A percentile compares a stretch with the other conserved stretches of the same genome.
Evolutionary conservation across 306 rosid species (phyloP).

Genomic region (Alnus rubra): DNA sequence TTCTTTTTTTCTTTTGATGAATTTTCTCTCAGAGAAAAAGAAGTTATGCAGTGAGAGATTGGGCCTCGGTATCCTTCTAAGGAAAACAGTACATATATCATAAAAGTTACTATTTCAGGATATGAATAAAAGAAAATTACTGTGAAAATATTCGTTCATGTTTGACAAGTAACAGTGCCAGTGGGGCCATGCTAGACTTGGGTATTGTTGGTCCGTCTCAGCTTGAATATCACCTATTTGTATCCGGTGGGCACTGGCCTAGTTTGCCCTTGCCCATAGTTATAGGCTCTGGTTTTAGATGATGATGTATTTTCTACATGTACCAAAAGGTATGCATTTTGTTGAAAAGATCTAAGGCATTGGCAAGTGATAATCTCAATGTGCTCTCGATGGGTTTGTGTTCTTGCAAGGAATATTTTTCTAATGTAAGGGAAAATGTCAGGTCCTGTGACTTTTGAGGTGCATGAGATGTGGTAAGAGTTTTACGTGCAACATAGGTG

Average conservation of each 20-base stretch:
- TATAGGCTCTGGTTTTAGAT: background rate
- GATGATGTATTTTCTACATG: background rate
- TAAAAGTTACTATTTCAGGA: background rate
- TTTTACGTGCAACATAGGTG: background rate
- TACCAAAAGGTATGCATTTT: background rate
- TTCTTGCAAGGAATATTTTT: background rate
- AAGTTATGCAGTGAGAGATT: background rate
- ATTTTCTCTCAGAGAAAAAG: background rate
- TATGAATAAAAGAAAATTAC: background rate
- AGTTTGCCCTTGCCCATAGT: background rate
- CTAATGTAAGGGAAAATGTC: background rate
- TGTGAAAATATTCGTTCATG: background rate
- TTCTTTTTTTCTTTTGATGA: background rate
- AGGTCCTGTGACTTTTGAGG: background rate
- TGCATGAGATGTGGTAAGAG: background rate
- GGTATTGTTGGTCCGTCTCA: background rate
- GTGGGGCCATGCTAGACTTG: background rate
- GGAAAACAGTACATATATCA: background rate
- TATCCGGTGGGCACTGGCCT: background rate
- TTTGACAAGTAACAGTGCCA: background rate
- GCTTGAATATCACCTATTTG: background rate
- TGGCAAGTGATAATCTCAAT: background rate
- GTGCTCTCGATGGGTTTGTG: background rate
- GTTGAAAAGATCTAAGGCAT: background rate
- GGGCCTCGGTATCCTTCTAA: background rate